Conservation (phyloP, 768 basidiomycete genomes). For the Hygrophoropsis aurantiaca region DNA sequence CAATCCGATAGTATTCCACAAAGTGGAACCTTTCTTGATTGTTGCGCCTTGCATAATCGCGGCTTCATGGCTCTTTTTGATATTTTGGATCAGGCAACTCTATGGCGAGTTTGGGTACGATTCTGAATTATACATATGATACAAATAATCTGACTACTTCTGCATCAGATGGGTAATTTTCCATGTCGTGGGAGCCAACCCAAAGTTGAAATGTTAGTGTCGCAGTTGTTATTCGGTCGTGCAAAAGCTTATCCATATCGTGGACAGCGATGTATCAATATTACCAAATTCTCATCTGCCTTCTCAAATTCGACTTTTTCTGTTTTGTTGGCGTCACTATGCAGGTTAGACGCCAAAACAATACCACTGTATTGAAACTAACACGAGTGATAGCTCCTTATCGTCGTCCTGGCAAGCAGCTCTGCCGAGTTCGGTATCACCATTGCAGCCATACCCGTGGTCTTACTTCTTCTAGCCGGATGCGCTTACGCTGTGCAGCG, state of each 20-base stretch:
- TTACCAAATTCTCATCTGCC: conserved; percentile 85
- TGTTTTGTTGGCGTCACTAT: conserved; percentile 85
- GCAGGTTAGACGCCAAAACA: conserved; percentile 51
- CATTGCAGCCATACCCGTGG: conserved; percentile 79
- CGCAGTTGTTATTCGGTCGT: neutral
- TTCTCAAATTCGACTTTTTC: conserved; percentile 91
- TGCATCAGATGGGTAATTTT: conserved; percentile 82
- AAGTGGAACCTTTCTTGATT: conserved; percentile 67
- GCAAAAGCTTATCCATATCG: conserved; percentile 3
- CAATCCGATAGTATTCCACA: conserved; percentile 55
- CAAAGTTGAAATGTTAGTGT: conserved; percentile 73
- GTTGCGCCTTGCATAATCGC: conserved; percentile 71
- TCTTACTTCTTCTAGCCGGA: conserved; percentile 61
- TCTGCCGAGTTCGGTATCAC: conserved; percentile 82
- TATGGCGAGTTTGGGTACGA: conserved; percentile 82
- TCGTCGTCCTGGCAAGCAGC: conserved; percentile 63
- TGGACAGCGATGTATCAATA: conserved; percentile 79
- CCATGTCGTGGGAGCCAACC: conserved; percentile 85
- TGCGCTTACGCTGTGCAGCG: conserved; percentile 73
- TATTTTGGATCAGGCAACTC: conserved; percentile 69
- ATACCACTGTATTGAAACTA: conserved; percentile 1
- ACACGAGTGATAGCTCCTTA: conserved; percentile 59
- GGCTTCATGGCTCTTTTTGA: conserved; percentile 61
- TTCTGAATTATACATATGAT: neutral
- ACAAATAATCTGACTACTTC: conserved; percentile 3